A percentile compares a stretch with the other conserved stretches of the same genome.
phyloP scores from a whole-genome alignment of 129 eudicot species.

The Centrapalus pauciflorus region DNA sequence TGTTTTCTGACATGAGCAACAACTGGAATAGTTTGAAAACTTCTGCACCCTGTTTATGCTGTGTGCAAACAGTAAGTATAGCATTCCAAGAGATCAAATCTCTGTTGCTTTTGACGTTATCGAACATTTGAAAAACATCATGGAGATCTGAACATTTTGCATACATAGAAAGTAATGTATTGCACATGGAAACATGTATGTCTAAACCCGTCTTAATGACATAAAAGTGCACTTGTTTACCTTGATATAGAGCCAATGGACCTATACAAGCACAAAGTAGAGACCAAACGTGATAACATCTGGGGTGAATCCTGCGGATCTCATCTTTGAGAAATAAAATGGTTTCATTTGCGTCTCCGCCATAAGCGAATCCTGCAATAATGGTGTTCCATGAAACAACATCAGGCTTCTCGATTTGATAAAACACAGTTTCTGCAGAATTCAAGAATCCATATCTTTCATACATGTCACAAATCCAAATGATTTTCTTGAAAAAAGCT shows the following conservation, averaged over 20 bases:
- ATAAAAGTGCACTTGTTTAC: slow-evolving; percentile 41
- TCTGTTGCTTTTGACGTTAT: slow-evolving; percentile 21
- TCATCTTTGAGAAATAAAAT: slow-evolving; percentile 32
- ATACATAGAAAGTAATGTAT: slow-evolving; percentile 40
- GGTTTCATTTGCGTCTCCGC: slow-evolving; percentile 32
- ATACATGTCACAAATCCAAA: slow-evolving; percentile 52
- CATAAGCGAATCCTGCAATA: slow-evolving; percentile 42
- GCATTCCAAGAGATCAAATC: slow-evolving; percentile 50
- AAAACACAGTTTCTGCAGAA: slow-evolving; percentile 33
- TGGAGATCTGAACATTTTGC: slow-evolving; percentile 28
- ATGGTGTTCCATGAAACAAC: slow-evolving; percentile 46
- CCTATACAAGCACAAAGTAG: slow-evolving; percentile 34
- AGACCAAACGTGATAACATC: slow-evolving; percentile 37
- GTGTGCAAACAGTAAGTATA: slow-evolving; percentile 34
- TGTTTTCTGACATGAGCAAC: slow-evolving; percentile 26
- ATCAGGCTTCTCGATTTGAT: slow-evolving; percentile 39
- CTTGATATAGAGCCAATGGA: slow-evolving; percentile 29
- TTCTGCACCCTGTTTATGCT: slow-evolving; percentile 22
- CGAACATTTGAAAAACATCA: slow-evolving; percentile 32
- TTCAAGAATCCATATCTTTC: slow-evolving; percentile 34
- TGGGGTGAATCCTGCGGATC: slow-evolving; percentile 26
- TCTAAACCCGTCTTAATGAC: slow-evolving; percentile 27
- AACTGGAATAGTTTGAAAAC: slow-evolving; percentile 28
- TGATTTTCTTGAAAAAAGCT: no score
- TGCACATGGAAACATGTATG: slow-evolving; percentile 27